A percentile compares a stretch with the other conserved stretches of the same genome.
Conservation (phyloP, 768 basidiomycete genomes). For the Trametes coccinea region DNA sequence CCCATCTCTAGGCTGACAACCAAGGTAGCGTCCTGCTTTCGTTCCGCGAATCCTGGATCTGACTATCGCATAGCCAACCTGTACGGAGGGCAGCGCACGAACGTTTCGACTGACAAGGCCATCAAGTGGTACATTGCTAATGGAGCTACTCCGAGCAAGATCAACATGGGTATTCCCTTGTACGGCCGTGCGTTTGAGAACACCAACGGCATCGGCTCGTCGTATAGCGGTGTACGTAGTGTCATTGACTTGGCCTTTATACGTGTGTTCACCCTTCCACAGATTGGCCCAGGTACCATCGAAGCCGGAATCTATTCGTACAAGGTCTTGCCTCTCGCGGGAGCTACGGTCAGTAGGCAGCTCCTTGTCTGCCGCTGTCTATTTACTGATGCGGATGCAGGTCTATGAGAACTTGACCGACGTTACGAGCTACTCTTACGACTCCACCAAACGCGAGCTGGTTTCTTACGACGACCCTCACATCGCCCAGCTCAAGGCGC, state of each 20-base stretch:
- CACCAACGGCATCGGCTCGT: constrained; percentile 62
- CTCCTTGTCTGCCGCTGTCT: background rate
- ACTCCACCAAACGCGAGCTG: constrained; percentile 61
- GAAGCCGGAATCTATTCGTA: constrained; percentile 79
- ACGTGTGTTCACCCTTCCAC: background rate
- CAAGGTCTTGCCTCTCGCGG: constrained; percentile 60
- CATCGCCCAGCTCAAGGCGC: constrained; percentile 64
- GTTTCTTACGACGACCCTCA: constrained; percentile 78
- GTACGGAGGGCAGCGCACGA: constrained; percentile 62
- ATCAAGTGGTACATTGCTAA: constrained; percentile 57
- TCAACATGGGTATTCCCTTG: constrained; percentile 76
- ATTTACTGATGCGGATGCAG: constrained; percentile 16
- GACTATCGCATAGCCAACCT: constrained; percentile 49
- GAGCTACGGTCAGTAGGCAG: constrained; percentile 21
- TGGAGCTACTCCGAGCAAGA: constrained; percentile 66
- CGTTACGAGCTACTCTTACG: constrained; percentile 79
- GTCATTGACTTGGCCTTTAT: background rate
- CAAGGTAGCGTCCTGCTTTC: constrained; percentile 28
- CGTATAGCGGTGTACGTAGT: constrained; percentile 62
- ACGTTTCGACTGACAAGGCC: constrained; percentile 67
- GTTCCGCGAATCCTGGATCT: background rate
- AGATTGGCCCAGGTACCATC: constrained; percentile 74
- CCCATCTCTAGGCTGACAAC: constrained; percentile 41
- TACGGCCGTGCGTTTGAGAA: constrained; percentile 80
- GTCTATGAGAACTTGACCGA: constrained; percentile 68